Conservation (phyloP, 2,329 filamentous ascomycete genomes). For the Aspergillus ustus region DNA sequence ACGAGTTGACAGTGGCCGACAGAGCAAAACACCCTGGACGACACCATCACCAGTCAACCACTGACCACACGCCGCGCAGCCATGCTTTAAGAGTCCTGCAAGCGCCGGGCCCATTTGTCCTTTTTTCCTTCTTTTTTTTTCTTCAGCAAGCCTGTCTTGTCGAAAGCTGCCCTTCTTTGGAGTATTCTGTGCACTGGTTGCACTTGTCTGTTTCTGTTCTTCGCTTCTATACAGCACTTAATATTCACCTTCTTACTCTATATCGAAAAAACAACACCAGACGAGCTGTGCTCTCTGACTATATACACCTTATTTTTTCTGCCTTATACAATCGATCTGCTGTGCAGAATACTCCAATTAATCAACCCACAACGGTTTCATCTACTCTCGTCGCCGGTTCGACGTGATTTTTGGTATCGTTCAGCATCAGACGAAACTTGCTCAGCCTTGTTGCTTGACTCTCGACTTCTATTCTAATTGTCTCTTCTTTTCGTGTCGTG, state of each 20-base stretch:
- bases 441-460: slow-evolving; percentile 26
- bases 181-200: slow-evolving; percentile 47
- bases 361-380: slow-evolving; percentile 28
- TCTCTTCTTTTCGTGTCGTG: slow-evolving; percentile 30
- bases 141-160: slow-evolving; percentile 65
- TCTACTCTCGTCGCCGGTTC: slow-evolving; percentile 38
- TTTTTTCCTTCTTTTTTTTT: slow-evolving; percentile 46
- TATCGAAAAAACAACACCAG: slow-evolving; percentile 35
- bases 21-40: not conserved
- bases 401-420: slow-evolving; percentile 32
- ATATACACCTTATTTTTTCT: slow-evolving; percentile 25
- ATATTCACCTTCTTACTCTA: slow-evolving; percentile 13
- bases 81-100: slow-evolving; percentile 25
- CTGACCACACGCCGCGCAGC: not conserved
- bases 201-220: slow-evolving; percentile 52
- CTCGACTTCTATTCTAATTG: slow-evolving; percentile 23
- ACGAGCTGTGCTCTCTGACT: slow-evolving; percentile 42
- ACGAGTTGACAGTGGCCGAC: slow-evolving; percentile 10
- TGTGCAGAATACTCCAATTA: slow-evolving; percentile 33
- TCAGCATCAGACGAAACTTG: slow-evolving; percentile 31
- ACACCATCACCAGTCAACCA: not conserved
- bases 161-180: slow-evolving; percentile 52
- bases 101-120: slow-evolving; percentile 25
- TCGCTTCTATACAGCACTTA: slow-evolving; percentile 37
- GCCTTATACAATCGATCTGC: slow-evolving; percentile 29